These are phyloP conservation scores for Alnus glutinosa DNA, from an alignment of 306 rosid genomes.

Conservation along the genomic window DNA sequence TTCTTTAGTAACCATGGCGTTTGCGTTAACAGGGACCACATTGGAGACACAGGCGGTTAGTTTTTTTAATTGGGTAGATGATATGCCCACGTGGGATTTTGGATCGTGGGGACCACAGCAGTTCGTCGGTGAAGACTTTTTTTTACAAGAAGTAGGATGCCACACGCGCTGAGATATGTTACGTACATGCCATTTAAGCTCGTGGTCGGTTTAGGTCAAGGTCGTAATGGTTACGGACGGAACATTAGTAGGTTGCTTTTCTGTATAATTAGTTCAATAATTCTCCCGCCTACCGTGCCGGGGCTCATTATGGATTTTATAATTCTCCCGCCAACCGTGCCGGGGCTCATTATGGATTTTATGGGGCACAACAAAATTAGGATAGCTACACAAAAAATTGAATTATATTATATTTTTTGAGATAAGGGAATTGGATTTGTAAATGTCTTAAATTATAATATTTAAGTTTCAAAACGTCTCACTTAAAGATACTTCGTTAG, in stretches of 20 bases:
- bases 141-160: not conserved
- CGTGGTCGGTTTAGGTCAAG: not conserved
- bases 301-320: not conserved
- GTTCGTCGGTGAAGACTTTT: not conserved
- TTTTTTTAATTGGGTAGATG: not conserved
- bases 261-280: not conserved
- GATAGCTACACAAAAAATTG: too few relatives aligned
- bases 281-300: not conserved
- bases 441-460: too few relatives aligned
- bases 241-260: not conserved
- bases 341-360: not conserved
- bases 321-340: not conserved
- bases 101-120: not conserved
- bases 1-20: not conserved
- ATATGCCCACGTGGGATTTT: not conserved
- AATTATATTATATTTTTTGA: too few relatives aligned
- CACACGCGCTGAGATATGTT: conserved; percentile 13
- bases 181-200: too few relatives aligned
- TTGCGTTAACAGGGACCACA: conserved; percentile 25
- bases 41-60: not conserved
- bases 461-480: too few relatives aligned
- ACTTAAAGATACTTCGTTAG: too few relatives aligned
- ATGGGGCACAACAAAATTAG: not conserved
- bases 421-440: too few relatives aligned
- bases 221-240: not conserved